These are phyloP conservation scores for Panicum hallii DNA, from an alignment of 202 grass and related monocot species.

Conservation along the genomic window DNA sequence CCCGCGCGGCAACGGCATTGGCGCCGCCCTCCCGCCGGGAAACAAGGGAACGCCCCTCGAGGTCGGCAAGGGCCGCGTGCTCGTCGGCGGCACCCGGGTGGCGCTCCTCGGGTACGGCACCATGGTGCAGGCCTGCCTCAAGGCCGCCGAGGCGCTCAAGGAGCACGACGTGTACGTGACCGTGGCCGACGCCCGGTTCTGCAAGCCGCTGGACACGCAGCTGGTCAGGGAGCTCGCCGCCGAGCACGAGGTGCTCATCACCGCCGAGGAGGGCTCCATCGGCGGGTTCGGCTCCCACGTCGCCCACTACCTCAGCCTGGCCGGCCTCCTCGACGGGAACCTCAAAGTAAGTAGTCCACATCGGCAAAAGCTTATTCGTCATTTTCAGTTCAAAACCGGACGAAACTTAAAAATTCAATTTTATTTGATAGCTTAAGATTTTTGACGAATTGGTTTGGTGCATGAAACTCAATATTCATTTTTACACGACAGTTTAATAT, in stretches of 20 bases:
- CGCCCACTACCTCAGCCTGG: conserved; percentile 73
- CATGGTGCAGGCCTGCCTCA: conserved; percentile 84
- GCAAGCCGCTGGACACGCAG: conserved; percentile 79
- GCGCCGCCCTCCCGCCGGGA: conserved; percentile 58
- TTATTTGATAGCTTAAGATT: background rate
- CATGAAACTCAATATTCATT: no score
- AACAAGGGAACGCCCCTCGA: conserved; percentile 73
- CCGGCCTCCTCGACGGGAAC: conserved; percentile 74
- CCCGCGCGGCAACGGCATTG: conserved; percentile 83
- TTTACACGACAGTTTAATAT: background rate
- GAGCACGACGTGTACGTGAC: conserved; percentile 70
- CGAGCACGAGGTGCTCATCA: conserved; percentile 88
- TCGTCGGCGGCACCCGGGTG: conserved; percentile 67
- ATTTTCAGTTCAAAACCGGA: background rate
- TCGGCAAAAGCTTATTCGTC: background rate
- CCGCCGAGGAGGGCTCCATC: conserved; percentile 81
- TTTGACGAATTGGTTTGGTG: no score
- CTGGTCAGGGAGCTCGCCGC: conserved; percentile 64
- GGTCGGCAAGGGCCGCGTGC: conserved; percentile 78
- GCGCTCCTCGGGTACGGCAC: conserved; percentile 83
- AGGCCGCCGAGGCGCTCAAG: conserved; percentile 66
- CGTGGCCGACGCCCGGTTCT: conserved; percentile 81
- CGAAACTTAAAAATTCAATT: background rate
- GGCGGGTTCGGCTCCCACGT: conserved; percentile 93
- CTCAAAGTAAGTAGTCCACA: conserved; percentile 61